A percentile compares a stretch with the other conserved stretches of the same genome.
Evolutionary conservation across 2,329 filamentous ascomycete species (phyloP).

Genomic region (Cladophialophora psammophila): DNA sequence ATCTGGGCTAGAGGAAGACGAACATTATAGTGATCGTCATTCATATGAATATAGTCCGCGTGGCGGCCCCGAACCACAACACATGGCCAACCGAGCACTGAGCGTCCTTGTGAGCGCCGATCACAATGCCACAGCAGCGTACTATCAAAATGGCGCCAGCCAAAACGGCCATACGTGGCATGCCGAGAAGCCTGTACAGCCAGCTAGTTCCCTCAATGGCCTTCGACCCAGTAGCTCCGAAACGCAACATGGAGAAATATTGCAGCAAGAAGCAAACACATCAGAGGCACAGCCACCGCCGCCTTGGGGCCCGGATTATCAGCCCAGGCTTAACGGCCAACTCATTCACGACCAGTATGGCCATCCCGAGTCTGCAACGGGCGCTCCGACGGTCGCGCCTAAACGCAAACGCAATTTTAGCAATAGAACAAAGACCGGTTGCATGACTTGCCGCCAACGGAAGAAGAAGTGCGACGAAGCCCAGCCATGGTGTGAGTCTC

Average conservation of each 20-base stretch:
- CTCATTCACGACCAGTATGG: conserved; percentile 44
- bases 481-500: conserved; percentile 82
- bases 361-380: conserved; percentile 39
- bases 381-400: conserved; percentile 47
- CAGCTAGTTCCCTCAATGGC: conserved; percentile 20
- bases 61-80: conserved; percentile 29
- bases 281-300: conserved; percentile 48
- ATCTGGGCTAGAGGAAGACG: conserved; percentile 19
- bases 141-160: conserved; percentile 27
- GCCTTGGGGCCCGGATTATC: conserved; percentile 43
- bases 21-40: conserved; percentile 19
- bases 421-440: conserved; percentile 94
- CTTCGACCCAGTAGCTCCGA: conserved; percentile 56
- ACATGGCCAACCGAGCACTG: conserved; percentile 39
- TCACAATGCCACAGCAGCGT: conserved; percentile 21
- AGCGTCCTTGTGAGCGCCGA: conserved; percentile 33
- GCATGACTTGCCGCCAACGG: conserved; percentile 85
- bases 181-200: conserved; percentile 13
- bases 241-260: conserved; percentile 59
- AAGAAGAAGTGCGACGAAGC: conserved; percentile 99
- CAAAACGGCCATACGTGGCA: conserved; percentile 32
- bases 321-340: conserved; percentile 47
- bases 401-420: conserved; percentile 72
- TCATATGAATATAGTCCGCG: conserved; percentile 26
- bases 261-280: conserved; percentile 58